phyloP scores from a whole-genome alignment of 208 protist species.

The Crithidia acanthocephali region DNA sequence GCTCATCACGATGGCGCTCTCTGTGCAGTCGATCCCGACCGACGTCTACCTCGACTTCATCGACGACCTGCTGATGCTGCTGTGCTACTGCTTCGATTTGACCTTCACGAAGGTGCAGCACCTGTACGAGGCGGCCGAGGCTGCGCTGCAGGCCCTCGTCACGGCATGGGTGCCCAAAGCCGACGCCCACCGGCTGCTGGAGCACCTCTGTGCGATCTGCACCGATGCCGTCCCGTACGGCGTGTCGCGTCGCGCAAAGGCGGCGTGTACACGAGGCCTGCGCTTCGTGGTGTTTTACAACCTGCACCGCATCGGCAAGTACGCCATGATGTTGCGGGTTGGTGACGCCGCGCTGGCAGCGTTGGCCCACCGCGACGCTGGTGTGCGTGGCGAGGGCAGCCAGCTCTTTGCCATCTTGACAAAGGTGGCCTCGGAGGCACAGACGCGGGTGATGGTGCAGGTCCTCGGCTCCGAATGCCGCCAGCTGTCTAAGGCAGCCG shows the following conservation, averaged over 20 bases:
- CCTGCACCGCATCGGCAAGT: constrained; percentile 83
- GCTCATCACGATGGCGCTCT: constrained; percentile 20
- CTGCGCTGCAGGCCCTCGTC: constrained; percentile 38
- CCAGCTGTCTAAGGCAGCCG: constrained; percentile 1
- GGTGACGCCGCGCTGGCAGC: constrained; percentile 45
- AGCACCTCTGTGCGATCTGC: constrained; percentile 58
- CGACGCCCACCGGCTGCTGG: constrained; percentile 48
- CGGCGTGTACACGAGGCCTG: constrained; percentile 46
- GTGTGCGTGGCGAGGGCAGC: constrained; percentile 47
- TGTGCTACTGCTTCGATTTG: constrained; percentile 52
- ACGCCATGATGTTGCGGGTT: constrained; percentile 57
- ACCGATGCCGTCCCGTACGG: constrained; percentile 35
- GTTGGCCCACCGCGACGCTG: constrained; percentile 59
- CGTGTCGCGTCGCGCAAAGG: constrained; percentile 45
- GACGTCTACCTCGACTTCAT: constrained; percentile 11
- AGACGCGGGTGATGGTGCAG: constrained; percentile 53
- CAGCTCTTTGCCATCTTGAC: constrained; percentile 68
- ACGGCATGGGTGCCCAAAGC: constrained; percentile 44
- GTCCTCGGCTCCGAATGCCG: constrained; percentile 49
- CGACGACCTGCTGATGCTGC: constrained; percentile 22
- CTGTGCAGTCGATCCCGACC: constrained; percentile 6
- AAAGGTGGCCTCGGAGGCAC: constrained; percentile 68
- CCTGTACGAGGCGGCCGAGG: constrained; percentile 29
- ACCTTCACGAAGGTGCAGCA: constrained; percentile 55
- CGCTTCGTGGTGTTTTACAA: constrained; percentile 64